Percentiles rank a stretch among this genome's conserved stretches.
phyloP scores from a whole-genome alignment of 352 stramenopile species.

The Phytophthora pisi region DNA sequence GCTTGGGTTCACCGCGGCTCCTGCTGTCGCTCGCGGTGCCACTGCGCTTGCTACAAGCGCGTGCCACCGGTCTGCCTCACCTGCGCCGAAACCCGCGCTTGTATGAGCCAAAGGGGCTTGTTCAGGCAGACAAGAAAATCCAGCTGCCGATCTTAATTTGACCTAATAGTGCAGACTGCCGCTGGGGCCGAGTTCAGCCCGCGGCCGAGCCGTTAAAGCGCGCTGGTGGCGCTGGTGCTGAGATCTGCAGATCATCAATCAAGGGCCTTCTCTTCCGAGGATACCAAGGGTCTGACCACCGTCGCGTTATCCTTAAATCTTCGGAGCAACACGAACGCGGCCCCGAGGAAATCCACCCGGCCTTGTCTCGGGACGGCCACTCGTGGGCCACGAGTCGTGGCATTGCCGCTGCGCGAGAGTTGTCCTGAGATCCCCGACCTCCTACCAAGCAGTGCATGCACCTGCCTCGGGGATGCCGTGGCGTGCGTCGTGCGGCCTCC shows the following conservation, averaged over 20 bases:
- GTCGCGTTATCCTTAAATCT: slow-evolving; percentile 2
- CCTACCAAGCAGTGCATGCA: background rate
- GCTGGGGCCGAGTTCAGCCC: slow-evolving; percentile 3
- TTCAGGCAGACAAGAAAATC: slow-evolving; percentile 25
- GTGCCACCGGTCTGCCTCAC: background rate
- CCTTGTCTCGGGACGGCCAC: background rate
- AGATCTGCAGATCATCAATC: slow-evolving; percentile 24
- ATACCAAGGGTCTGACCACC: slow-evolving; percentile 12
- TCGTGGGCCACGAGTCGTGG: too few species aligned
- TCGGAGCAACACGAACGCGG: slow-evolving; percentile 8
- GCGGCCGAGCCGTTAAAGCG: slow-evolving; percentile 1
- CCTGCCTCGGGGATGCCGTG: background rate
- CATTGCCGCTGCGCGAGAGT: slow-evolving; percentile 7
- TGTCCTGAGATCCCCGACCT: background rate
- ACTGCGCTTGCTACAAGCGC: background rate
- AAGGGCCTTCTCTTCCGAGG: slow-evolving; percentile 5
- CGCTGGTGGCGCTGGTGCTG: slow-evolving; percentile 5
- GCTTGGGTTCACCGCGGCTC: background rate
- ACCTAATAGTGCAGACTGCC: background rate
- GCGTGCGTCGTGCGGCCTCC: background rate
- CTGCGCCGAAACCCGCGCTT: background rate
- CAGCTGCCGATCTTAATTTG: slow-evolving; percentile 1
- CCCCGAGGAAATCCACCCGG: slow-evolving; percentile 20
- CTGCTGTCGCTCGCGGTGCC: background rate
- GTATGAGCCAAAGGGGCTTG: background rate